Evolutionary conservation across 106 monocot genomes (phyloP).

Genomic region (Platanthera zijinensis): DNA sequence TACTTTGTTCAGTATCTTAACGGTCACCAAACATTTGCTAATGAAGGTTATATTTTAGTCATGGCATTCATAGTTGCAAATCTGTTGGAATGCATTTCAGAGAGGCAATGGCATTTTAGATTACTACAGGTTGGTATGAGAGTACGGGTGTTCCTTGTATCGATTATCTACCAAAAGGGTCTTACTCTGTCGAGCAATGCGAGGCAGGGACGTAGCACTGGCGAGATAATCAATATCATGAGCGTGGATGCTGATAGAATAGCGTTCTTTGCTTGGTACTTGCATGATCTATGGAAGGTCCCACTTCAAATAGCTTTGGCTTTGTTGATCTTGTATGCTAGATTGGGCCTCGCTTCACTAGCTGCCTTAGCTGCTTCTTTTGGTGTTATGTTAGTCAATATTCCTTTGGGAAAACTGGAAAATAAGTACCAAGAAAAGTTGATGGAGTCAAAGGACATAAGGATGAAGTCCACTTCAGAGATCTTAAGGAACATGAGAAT

Average conservation of each 20-base stretch:
- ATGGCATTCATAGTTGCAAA: conserved; percentile 60
- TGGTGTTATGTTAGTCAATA: conserved; percentile 56
- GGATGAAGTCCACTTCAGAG: conserved; percentile 91
- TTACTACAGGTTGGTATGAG: conserved; percentile 51
- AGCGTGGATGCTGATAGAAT: conserved; percentile 75
- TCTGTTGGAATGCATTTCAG: conserved; percentile 63
- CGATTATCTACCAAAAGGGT: conserved; percentile 74
- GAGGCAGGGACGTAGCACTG: conserved; percentile 59
- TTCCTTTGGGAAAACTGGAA: conserved; percentile 62
- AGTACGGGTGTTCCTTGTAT: conserved; percentile 53
- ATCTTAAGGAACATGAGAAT: conserved; percentile 87
- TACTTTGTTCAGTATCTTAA: conserved; percentile 79
- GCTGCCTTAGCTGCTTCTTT: conserved; percentile 63
- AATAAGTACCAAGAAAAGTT: conserved; percentile 67
- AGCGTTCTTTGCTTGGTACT: conserved; percentile 67
- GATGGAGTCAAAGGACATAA: conserved; percentile 77
- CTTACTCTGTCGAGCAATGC: conserved; percentile 58
- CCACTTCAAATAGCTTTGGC: conserved; percentile 69
- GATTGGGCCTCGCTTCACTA: conserved; percentile 62
- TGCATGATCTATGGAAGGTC: conserved; percentile 83
- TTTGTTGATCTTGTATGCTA: conserved; percentile 57
- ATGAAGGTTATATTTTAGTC: conserved; percentile 60
- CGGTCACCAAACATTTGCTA: conserved; percentile 28
- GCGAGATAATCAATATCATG: conserved; percentile 87
- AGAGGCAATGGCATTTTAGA: conserved; percentile 76